These are phyloP conservation scores for Monosporascus sp. DNA, from an alignment of 2,329 filamentous ascomycete species.

Conservation along the genomic window DNA sequence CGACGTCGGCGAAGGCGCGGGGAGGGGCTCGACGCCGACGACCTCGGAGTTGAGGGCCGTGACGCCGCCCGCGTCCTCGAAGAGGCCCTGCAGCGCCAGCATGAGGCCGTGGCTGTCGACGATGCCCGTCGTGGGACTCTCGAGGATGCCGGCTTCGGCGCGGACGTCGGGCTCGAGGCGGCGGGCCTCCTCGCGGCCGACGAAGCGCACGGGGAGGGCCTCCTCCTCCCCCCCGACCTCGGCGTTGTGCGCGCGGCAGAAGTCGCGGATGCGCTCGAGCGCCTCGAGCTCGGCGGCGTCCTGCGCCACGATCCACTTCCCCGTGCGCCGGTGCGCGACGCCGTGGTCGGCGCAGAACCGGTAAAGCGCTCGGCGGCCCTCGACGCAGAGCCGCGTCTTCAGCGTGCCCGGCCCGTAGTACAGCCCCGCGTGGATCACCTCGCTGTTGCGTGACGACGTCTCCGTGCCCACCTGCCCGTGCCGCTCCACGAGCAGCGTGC, in stretches of 20 bases:
- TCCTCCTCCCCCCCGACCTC: constrained; percentile 20
- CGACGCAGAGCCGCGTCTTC: constrained; percentile 79
- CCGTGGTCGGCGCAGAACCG: constrained; percentile 61
- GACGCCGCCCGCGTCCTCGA: constrained; percentile 72
- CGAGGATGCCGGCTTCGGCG: constrained; percentile 69
- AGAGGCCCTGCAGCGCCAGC: constrained; percentile 69
- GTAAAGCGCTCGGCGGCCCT: constrained; percentile 74
- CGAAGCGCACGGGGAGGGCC: constrained; percentile 43
- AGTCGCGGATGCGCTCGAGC: constrained; percentile 45
- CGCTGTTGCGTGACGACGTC: constrained; percentile 84
- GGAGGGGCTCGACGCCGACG: constrained; percentile 48
- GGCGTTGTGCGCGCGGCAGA: constrained; percentile 30
- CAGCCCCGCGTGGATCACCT: constrained; percentile 93
- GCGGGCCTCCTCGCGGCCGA: constrained; percentile 57
- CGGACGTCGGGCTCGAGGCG: constrained; percentile 69
- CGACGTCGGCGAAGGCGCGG: constrained; percentile 13
- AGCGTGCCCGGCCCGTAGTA: constrained; percentile 76
- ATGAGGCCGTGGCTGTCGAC: constrained; percentile 83
- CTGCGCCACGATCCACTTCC: constrained; percentile 96
- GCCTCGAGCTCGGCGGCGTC: constrained; percentile 63
- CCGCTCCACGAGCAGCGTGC: constrained; percentile 75
- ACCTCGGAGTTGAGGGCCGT: constrained; percentile 67
- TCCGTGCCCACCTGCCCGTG: constrained; percentile 74
- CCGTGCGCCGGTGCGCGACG: constrained; percentile 69
- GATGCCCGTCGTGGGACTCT: constrained; percentile 82